Percentiles rank a stretch among this genome's conserved stretches.
Evolutionary conservation across 2,329 filamentous ascomycete genomes (phyloP).

Genomic region (Penicillium sp.): DNA sequence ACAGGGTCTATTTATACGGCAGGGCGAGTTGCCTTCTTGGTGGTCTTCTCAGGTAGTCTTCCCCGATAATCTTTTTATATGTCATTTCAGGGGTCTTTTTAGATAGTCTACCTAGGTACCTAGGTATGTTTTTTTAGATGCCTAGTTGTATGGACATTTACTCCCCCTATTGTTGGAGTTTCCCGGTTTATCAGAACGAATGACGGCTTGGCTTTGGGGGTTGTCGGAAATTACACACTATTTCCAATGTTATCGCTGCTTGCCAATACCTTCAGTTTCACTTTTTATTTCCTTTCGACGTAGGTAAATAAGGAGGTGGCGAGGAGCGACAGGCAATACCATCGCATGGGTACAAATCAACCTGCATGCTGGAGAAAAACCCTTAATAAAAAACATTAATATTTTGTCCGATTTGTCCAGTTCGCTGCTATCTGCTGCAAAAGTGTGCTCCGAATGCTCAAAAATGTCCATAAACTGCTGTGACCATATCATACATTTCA

Average conservation of each 20-base stretch:
- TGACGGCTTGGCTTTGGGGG: neutral
- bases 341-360: no score
- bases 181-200: neutral
- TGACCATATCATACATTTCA: constrained; percentile 22
- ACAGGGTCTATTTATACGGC: no score
- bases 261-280: neutral
- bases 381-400: neutral
- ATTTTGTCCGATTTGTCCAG: neutral
- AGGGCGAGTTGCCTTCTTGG: no score
- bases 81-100: no score
- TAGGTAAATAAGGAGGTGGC: no score
- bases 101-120: no score
- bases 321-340: neutral
- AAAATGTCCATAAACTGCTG: constrained; percentile 1
- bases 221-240: neutral
- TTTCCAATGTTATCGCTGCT: neutral
- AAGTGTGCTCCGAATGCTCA: neutral
- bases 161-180: no score
- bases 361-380: neutral
- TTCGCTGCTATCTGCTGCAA: neutral
- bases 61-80: no score
- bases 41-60: no score
- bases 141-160: no score
- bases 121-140: no score
- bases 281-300: neutral